These are phyloP conservation scores for Globisporangium nodosum DNA, from an alignment of 352 stramenopile species.

Conservation along the genomic window DNA sequence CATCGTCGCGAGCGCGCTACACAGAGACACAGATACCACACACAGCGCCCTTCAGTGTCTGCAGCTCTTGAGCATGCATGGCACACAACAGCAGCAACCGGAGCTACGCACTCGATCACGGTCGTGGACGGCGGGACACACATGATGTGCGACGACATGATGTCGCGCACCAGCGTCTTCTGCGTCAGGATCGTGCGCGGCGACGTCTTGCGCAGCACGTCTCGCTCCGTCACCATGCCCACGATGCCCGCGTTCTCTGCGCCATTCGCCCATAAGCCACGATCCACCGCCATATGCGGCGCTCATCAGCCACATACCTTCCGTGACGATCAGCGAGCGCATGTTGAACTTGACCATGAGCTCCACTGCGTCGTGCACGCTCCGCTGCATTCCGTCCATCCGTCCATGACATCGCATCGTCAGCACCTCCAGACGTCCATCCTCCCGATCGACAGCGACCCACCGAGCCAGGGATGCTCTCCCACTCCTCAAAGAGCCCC, in stretches of 20 bases:
- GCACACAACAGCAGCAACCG: too few relatives aligned
- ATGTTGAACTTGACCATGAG: constrained; percentile 81
- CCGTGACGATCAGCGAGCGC: constrained; percentile 75
- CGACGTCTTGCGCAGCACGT: constrained; percentile 75
- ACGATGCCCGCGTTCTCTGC: constrained; percentile 59
- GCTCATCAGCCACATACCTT: constrained; percentile 21
- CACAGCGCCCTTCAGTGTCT: not conserved
- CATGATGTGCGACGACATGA: constrained; percentile 86
- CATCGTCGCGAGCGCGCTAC: constrained; percentile 75
- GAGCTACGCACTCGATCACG: constrained; percentile 65
- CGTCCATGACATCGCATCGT: not conserved
- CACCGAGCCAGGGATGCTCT: constrained; percentile 63
- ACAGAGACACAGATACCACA: not conserved
- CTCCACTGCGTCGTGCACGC: constrained; percentile 66
- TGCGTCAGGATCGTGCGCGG: constrained; percentile 38
- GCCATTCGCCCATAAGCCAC: too few relatives aligned
- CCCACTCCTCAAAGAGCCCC: constrained; percentile 62
- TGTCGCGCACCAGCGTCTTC: constrained; percentile 59
- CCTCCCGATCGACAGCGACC: not conserved
- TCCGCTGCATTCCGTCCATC: constrained; percentile 31
- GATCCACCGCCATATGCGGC: not conserved
- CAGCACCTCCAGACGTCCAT: not conserved
- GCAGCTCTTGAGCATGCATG: not conserved
- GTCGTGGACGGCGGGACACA: constrained; percentile 76
- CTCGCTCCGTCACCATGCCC: constrained; percentile 79